Conservation (phyloP, 257 asterid species). For the Primulina huaijiensis region DNA sequence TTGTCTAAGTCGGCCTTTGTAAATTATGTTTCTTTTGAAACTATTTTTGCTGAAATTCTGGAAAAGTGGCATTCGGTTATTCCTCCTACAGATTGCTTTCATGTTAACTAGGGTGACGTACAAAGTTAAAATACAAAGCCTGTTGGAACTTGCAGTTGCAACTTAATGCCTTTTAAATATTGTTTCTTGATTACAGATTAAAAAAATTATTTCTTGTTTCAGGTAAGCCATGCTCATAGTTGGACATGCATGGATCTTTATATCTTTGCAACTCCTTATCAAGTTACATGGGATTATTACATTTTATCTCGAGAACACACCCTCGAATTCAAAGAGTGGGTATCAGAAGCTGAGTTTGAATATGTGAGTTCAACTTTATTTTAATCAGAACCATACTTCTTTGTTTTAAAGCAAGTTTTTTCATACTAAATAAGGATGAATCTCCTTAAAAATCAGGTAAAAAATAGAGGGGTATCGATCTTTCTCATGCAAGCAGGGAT, state of each 20-base stretch:
- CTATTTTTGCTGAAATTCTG: background rate
- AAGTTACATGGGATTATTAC: slow-evolving; percentile 74
- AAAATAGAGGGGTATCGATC: slow-evolving; percentile 53
- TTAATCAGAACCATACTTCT: background rate
- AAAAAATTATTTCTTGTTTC: slow-evolving; percentile 23
- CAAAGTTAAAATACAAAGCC: background rate
- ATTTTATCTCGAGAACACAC: slow-evolving; percentile 69
- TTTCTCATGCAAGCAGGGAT: slow-evolving; percentile 73
- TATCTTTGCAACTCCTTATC: slow-evolving; percentile 73
- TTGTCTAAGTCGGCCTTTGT: background rate
- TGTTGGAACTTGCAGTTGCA: slow-evolving; percentile 12
- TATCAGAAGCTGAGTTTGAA: slow-evolving; percentile 56
- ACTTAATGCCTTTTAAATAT: slow-evolving; percentile 10
- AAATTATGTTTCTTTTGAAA: slow-evolving; percentile 4
- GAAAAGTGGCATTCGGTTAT: slow-evolving; percentile 6
- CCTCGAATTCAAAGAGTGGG: slow-evolving; percentile 62
- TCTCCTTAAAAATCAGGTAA: slow-evolving; percentile 39
- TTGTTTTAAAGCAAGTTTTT: background rate
- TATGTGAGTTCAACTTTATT: slow-evolving; percentile 42
- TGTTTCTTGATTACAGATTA: background rate
- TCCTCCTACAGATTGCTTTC: slow-evolving; percentile 16
- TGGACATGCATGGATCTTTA: slow-evolving; percentile 79
- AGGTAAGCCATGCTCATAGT: slow-evolving; percentile 66
- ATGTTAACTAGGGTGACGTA: background rate
- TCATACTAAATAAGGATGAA: background rate